Evolutionary conservation across 768 basidiomycete species (phyloP), one percentile per base, ranked within the genome.

Genomic region (Lactarius hengduanensis): DNA sequence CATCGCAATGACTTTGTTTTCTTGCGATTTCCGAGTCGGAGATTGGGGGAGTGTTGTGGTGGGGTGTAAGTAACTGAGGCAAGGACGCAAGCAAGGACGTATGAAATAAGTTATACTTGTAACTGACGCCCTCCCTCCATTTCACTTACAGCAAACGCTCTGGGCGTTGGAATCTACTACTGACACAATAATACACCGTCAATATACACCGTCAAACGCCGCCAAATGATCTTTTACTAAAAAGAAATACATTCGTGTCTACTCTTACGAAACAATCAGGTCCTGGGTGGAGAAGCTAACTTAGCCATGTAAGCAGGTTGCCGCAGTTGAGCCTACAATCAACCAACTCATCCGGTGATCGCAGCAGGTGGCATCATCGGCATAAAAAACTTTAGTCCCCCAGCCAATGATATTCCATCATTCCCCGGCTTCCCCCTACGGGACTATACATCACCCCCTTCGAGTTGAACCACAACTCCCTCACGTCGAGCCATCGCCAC

Each of bases 401-500:
- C n/a, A n/a, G n/a, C n/a, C n/a, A n/a, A n/a, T n/a, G n/a, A n/a
- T n/a, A n/a, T n/a, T n/a, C n/a, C n/a, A n/a, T n/a, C n/a, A n/a
- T n/a, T n/a, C n/a, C n/a, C n/a, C n/a, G n/a, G n/a, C n/a, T n/a
- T n/a, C n/a, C n/a, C n/a, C n/a, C n/a, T n/a, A n/a, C n/a, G n/a
- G n/a, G n/a, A n/a, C n/a, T n/a, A n/a, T n/a, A n/a, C n/a, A n/a
- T n/a, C n/a, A n/a, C n/a, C n/a, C 8, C 74, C 77, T 45, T 85
- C 83, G 4, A 87, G 74, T 28, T 84, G 78, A 36, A 89, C 73
- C 57, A 86, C 82, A 26, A 88, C 76, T 0, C 87, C 89, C 67
- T 79, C 73, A 30, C 79, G 77, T 8, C 77, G 78, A 10, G 89
- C 88, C 47, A 76, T 71, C 47, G 79, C 77, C 34, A 87, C 70